Conservation (phyloP, 2,329 filamentous ascomycete species). For the Aaosphaeria pasadenensis region DNA sequence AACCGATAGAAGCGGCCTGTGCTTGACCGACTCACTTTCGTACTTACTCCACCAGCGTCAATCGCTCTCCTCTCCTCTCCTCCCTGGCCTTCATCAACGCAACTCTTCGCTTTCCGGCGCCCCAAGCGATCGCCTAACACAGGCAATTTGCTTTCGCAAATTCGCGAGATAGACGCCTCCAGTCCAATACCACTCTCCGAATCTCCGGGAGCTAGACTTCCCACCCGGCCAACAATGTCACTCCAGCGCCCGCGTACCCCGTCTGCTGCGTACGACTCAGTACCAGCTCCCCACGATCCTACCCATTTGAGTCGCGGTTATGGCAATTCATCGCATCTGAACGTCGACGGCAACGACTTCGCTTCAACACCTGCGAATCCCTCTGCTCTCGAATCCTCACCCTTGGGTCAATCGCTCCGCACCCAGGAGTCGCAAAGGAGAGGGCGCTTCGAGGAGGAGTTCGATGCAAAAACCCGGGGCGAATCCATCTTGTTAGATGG, state of each 20-base stretch:
- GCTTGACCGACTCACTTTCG: no score
- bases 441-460: constrained; percentile 67
- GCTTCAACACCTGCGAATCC: constrained; percentile 33
- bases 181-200: no score
- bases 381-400: constrained; percentile 20
- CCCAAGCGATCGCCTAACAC: no score
- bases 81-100: no score
- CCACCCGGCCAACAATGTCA: constrained; percentile 15
- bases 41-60: no score
- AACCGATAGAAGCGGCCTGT: no score
- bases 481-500: constrained; percentile 60
- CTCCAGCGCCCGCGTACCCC: constrained; percentile 24
- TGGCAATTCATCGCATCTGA: constrained; percentile 21
- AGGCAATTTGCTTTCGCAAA: no score
- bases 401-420: constrained; percentile 32
- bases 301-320: constrained; percentile 35
- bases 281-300: constrained; percentile 35
- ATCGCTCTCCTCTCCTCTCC: no score
- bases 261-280: constrained; percentile 32
- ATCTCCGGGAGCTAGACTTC: background rate
- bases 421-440: constrained; percentile 17
- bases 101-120: no score
- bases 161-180: no score
- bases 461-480: constrained; percentile 66
- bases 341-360: constrained; percentile 36